Conservation (phyloP, 768 basidiomycete species). For the Rhodotorula babjevae region DNA sequence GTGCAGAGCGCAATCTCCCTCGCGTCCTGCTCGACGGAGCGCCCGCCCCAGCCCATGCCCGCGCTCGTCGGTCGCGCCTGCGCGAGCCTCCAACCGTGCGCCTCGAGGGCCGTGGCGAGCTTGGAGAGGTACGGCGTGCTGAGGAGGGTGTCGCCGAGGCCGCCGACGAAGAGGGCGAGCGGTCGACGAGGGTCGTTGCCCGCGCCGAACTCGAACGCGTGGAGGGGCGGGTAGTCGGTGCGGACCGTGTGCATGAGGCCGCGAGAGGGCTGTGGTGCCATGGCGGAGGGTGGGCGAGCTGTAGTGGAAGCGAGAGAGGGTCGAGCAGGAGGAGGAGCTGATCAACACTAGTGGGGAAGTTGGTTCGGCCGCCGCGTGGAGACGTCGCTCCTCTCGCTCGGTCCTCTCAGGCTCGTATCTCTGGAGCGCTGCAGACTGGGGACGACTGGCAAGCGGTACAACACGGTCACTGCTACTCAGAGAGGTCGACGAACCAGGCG, state of each 20-base stretch:
- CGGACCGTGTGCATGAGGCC: background rate
- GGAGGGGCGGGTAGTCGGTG: background rate
- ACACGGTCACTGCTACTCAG: too few relatives aligned
- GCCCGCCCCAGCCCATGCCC: background rate
- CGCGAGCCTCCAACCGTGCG: background rate
- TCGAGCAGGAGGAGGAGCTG: background rate
- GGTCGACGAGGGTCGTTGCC: background rate
- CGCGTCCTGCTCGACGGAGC: background rate
- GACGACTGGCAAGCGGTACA: too few relatives aligned
- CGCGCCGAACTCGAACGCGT: constrained; percentile 7
- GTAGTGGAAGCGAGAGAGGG: background rate
- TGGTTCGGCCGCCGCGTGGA: too few relatives aligned
- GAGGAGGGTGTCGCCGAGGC: background rate
- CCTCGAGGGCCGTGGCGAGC: background rate
- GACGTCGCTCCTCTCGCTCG: too few relatives aligned
- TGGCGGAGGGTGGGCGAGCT: too few relatives aligned
- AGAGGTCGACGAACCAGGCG: background rate
- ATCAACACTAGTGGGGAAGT: too few relatives aligned
- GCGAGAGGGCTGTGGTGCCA: too few relatives aligned
- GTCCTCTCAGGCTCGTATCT: too few relatives aligned
- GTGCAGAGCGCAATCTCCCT: background rate
- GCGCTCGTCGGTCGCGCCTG: background rate
- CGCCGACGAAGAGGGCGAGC: constrained; percentile 2
- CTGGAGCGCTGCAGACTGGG: too few relatives aligned
- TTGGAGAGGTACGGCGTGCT: background rate